phyloP scores from a whole-genome alignment of 257 asterid genomes.

The Solanum arcanum region DNA sequence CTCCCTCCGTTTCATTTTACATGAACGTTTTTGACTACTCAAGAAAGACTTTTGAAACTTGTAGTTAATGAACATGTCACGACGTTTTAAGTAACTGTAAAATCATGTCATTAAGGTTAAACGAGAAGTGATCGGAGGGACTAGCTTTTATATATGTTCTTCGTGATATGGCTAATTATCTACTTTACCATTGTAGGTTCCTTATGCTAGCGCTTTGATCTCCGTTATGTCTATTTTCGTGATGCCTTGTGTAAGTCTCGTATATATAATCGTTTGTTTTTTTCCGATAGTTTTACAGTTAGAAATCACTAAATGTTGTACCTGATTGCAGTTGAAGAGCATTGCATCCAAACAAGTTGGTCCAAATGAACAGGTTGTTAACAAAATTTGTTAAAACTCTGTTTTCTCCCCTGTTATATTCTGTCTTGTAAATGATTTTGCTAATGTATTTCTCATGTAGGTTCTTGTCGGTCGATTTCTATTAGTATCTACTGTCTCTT shows the following conservation, averaged over 20 bases:
- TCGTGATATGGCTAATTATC: background rate
- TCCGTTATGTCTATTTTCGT: slow-evolving; percentile 49
- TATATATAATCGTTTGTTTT: background rate
- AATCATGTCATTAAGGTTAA: background rate
- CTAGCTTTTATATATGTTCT: background rate
- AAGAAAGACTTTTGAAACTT: background rate
- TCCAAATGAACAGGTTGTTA: slow-evolving; percentile 60
- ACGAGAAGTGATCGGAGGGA: background rate
- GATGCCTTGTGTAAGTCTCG: slow-evolving; percentile 59
- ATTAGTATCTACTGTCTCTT: background rate
- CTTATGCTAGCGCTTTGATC: slow-evolving; percentile 66
- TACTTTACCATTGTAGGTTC: slow-evolving; percentile 39
- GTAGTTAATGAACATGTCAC: background rate
- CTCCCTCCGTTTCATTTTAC: background rate
- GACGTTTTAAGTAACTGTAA: background rate
- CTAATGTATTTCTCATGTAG: background rate
- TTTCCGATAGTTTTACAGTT: background rate
- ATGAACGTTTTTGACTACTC: background rate
- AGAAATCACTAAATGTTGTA: background rate
- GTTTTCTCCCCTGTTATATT: background rate
- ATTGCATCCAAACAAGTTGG: slow-evolving; percentile 90
- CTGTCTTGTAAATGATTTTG: background rate
- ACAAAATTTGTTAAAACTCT: background rate
- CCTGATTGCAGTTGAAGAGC: slow-evolving; percentile 53
- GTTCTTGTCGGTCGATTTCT: background rate